These are phyloP conservation scores for Cyberlindnera petersonii DNA, from an alignment of 805 yeast genomes.

Conservation along the genomic window DNA sequence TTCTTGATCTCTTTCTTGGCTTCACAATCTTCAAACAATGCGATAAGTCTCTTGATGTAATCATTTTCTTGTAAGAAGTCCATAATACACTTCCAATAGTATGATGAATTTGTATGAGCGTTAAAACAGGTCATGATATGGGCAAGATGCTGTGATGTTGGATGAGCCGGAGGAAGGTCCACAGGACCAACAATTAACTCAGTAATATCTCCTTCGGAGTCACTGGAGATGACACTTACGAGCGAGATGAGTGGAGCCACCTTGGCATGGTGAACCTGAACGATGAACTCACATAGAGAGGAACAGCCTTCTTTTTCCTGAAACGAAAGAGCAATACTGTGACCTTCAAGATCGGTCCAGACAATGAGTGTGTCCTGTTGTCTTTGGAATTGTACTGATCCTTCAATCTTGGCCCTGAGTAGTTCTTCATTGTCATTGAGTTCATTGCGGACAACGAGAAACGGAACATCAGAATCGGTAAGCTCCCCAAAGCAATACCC, in stretches of 20 bases:
- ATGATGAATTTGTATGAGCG: slow-evolving; percentile 52
- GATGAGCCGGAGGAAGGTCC: slow-evolving; percentile 55
- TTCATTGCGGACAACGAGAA: slow-evolving; percentile 71
- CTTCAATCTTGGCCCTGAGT: slow-evolving; percentile 63
- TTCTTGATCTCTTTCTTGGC: slow-evolving; percentile 44
- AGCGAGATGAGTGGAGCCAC: slow-evolving; percentile 64
- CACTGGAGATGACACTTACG: slow-evolving; percentile 58
- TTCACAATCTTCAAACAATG: slow-evolving; percentile 57
- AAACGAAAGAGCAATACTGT: slow-evolving; percentile 83
- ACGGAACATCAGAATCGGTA: slow-evolving; percentile 39
- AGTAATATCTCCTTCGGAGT: slow-evolving; percentile 50
- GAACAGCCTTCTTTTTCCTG: slow-evolving; percentile 91
- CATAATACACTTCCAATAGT: slow-evolving; percentile 57
- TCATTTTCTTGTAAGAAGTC: slow-evolving; percentile 49
- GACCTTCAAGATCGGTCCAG: slow-evolving; percentile 76
- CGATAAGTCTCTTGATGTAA: slow-evolving; percentile 50
- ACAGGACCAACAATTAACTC: slow-evolving; percentile 82
- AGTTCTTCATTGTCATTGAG: slow-evolving; percentile 53
- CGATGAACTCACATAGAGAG: slow-evolving; percentile 73
- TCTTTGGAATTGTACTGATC: slow-evolving; percentile 78
- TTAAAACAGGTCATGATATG: slow-evolving; percentile 53
- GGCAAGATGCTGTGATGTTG: slow-evolving; percentile 46
- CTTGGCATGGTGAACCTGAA: slow-evolving; percentile 54
- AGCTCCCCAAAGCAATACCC: slow-evolving; percentile 82
- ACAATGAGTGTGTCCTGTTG: slow-evolving; percentile 93